Evolutionary conservation across 2,329 filamentous ascomycete species (phyloP).

Genomic region (Colletotrichum salicis): DNA sequence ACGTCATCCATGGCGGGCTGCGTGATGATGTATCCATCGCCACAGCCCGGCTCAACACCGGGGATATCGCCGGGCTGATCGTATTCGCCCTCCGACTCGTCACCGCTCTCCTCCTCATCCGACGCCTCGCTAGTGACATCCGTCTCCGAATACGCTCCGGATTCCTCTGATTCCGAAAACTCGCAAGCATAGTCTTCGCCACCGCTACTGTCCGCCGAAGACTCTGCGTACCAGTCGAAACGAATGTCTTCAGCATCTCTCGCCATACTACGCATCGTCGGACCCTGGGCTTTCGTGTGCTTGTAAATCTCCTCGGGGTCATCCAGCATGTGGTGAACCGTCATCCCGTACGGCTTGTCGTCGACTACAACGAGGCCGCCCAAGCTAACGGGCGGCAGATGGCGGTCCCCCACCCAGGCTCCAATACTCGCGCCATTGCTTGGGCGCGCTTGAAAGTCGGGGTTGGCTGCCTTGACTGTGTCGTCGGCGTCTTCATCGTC

Average conservation of each 20-base stretch:
- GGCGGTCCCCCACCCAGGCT: constrained; percentile 85
- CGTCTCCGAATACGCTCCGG: constrained; percentile 61
- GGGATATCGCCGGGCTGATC: constrained; percentile 79
- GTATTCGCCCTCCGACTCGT: constrained; percentile 66
- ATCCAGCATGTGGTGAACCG: constrained; percentile 96
- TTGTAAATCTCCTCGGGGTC: constrained; percentile 60
- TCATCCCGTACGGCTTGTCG: constrained; percentile 89
- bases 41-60: constrained; percentile 79
- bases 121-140: constrained; percentile 62
- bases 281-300: constrained; percentile 35
- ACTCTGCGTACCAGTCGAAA: constrained; percentile 56
- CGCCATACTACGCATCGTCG: constrained; percentile 51
- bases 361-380: constrained; percentile 90
- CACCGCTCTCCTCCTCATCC: constrained; percentile 59
- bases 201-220: constrained; percentile 53
- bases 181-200: constrained; percentile 69
- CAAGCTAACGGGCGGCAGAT: constrained; percentile 90
- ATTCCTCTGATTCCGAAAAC: constrained; percentile 69
- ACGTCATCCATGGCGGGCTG: constrained; percentile 93
- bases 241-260: constrained; percentile 46
- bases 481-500: constrained; percentile 48
- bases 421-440: constrained; percentile 92
- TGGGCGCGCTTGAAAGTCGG: constrained; percentile 81
- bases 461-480: constrained; percentile 67
- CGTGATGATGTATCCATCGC: constrained; percentile 83